Conservation (phyloP, 2,329 filamentous ascomycete species). For the Trichoderma sp. region DNA sequence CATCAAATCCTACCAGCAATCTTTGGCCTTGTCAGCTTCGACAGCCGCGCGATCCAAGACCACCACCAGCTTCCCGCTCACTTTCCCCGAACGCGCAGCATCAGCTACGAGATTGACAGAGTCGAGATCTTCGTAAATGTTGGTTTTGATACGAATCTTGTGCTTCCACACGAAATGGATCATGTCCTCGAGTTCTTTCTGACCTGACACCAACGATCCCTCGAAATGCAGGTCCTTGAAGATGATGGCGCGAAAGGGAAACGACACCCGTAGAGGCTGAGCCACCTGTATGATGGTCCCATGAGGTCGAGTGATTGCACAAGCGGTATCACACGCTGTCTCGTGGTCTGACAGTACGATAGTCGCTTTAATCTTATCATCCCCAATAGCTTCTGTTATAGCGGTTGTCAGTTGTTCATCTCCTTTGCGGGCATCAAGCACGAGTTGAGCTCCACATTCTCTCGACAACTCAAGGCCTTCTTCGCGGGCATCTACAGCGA, state of each 20-base stretch:
- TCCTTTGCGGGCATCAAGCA: not conserved
- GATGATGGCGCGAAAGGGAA: not conserved
- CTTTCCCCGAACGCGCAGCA: not conserved
- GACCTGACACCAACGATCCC: not conserved
- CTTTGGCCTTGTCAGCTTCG: not conserved
- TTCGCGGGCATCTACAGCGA: constrained; percentile 2
- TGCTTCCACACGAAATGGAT: not conserved
- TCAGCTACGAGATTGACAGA: not conserved
- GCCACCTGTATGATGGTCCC: not conserved
- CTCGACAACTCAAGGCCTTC: not conserved
- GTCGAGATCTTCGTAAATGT: not conserved
- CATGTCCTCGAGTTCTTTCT: not conserved
- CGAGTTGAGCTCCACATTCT: not conserved
- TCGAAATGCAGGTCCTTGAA: not conserved
- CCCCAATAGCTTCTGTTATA: not conserved
- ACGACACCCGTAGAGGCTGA: not conserved
- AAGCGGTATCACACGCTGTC: not conserved
- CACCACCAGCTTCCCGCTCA: not conserved
- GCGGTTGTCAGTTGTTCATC: not conserved
- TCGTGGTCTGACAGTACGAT: not conserved
- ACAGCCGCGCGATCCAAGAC: not conserved
- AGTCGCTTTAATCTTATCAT: not conserved
- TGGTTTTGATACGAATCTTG: not conserved
- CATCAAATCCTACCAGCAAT: not conserved
- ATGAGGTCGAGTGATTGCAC: not conserved